These are phyloP conservation scores for Venturia oleaginea DNA, from an alignment of 2,329 filamentous ascomycete species.

Conservation along the genomic window DNA sequence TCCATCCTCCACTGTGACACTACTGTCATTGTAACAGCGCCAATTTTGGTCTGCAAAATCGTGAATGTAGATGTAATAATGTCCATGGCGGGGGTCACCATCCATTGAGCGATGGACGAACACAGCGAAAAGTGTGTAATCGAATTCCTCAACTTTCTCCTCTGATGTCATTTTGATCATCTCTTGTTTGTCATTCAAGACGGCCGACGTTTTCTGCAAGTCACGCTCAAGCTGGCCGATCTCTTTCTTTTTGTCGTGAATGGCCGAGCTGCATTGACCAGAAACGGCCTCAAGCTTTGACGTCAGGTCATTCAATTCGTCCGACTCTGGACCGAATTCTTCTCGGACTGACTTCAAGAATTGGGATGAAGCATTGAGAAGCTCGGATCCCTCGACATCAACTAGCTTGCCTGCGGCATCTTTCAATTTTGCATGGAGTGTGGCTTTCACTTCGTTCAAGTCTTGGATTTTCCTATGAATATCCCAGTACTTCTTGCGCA, in stretches of 20 bases:
- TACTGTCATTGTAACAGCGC: constrained; percentile 90
- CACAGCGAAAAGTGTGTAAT: constrained; percentile 45
- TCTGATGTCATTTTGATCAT: not conserved
- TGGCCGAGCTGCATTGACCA: not conserved
- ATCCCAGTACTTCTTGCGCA: constrained; percentile 64
- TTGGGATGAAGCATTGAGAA: constrained; percentile 21
- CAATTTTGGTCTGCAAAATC: constrained; percentile 76
- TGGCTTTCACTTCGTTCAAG: not conserved
- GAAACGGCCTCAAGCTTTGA: not conserved
- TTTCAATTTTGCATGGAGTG: constrained; percentile 36
- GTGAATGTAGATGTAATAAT: constrained; percentile 96
- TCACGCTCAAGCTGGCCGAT: not conserved
- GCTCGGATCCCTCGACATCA: constrained; percentile 24
- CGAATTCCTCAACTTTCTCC: not conserved
- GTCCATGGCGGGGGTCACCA: constrained; percentile 42
- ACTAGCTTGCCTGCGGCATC: constrained; percentile 22
- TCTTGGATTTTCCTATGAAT: constrained; percentile 49
- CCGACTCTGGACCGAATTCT: not conserved
- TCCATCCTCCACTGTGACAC: constrained; percentile 59
- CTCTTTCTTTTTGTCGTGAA: not conserved
- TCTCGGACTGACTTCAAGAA: constrained; percentile 13
- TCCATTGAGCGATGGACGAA: constrained; percentile 72
- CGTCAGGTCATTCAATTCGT: not conserved
- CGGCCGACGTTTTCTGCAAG: no score
- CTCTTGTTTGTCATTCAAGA: not conserved